Base-by-base conservation (phyloP, 75 land plant species). In the Gnetum montanum region DNA sequence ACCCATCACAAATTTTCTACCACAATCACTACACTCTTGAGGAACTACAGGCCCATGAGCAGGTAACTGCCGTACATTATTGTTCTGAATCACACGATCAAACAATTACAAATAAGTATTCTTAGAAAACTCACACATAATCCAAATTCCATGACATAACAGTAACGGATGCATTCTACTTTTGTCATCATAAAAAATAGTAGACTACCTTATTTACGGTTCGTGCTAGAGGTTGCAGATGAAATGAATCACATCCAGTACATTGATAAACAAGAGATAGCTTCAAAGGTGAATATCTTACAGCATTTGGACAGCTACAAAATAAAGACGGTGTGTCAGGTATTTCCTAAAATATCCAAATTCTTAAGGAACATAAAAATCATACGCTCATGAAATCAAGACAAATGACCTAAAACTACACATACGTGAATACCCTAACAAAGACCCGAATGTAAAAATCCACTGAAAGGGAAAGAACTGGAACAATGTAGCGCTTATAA, bases 401-500 rank as follows among this genome's bases (percentile, higher is more conserved):
- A n/a, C n/a, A n/a, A n/a, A n/a, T n/a, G n/a, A n/a, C n/a, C n/a
- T n/a, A n/a, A 38, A 35, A 55, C 25, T 41, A n/a, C 37, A 81
- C 97, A 29, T 61, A 95, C 99, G 97, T 83, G 66, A 75, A 95
- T 35, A 95, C 61, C 27, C 99, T 88, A 30, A 95, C 99, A 73
- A 95, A 95, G 43, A 95, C 97, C 11, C 99, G 86, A 31, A 95
- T 72, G 41, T 95, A 95, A 69, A 95, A 95, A 70, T 90, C 92
- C 72, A 95, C 85, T 29, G 89, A 83, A 1, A 90, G 87, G 49
- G 99, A 90, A 27, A 95, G 80, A 23, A 95, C 76, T 15, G 99
- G 99, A 50, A 90, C 88, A 58, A 90, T 90, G 44, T 90, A 76
- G 23, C 97, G 75, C 60, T 95, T 95, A 72, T 95, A 90, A 1